Percentiles rank a stretch among this genome's conserved stretches.
Evolutionary conservation across 2,329 filamentous ascomycete genomes (phyloP).

Genomic region (Claviceps sp.): DNA sequence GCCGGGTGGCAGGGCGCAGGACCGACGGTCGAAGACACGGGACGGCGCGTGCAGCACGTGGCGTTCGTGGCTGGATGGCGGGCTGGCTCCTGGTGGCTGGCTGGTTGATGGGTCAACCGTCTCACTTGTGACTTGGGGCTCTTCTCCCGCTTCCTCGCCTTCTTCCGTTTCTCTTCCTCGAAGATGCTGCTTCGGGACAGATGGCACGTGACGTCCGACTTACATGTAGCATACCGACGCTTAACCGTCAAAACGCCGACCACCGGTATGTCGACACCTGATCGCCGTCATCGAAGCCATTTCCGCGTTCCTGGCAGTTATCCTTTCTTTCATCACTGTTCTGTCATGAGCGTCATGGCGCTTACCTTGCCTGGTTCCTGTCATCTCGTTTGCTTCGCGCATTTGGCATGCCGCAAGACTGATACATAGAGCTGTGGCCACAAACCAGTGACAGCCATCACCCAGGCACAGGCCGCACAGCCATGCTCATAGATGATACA

Average conservation of each 20-base stretch:
- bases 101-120: background rate
- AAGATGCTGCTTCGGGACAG: background rate
- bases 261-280: background rate
- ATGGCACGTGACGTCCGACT: background rate
- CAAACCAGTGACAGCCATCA: too few relatives aligned
- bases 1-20: background rate
- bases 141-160: background rate
- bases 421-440: too few relatives aligned
- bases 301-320: background rate
- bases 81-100: background rate
- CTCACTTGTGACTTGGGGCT: background rate
- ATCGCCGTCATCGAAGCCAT: background rate
- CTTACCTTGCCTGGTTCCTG: background rate
- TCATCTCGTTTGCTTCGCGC: background rate
- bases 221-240: background rate
- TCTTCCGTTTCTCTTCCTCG: background rate
- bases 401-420: too few relatives aligned
- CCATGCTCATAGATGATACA: too few relatives aligned
- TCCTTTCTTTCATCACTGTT: too few relatives aligned
- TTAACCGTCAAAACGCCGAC: background rate
- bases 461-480: too few relatives aligned
- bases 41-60: slow-evolving; percentile 3
- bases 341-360: background rate
- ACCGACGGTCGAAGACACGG: background rate
- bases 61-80: background rate